Conservation (phyloP, 768 basidiomycete species). For the Gyrodon lividus region DNA sequence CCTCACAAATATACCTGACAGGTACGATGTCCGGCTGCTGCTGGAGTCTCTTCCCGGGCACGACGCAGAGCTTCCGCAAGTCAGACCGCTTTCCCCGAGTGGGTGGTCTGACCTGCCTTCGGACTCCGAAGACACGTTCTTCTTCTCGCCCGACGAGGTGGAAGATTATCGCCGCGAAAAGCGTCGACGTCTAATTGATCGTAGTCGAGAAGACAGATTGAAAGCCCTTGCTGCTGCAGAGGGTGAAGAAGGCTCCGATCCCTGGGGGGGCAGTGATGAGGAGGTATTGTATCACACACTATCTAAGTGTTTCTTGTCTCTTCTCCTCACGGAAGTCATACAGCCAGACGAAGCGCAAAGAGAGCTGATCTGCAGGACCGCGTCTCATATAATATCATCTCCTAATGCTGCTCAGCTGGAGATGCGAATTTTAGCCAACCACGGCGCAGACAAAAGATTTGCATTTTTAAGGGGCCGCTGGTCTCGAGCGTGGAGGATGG, state of each 20-base stretch:
- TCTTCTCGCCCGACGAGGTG: slow-evolving; percentile 64
- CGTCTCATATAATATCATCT: slow-evolving; percentile 62
- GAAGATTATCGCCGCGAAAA: slow-evolving; percentile 69
- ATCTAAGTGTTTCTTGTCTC: neutral
- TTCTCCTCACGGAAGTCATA: neutral
- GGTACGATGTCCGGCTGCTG: slow-evolving; percentile 80
- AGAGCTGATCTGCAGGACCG: slow-evolving; percentile 75
- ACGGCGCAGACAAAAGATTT: slow-evolving; percentile 76
- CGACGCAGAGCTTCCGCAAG: neutral
- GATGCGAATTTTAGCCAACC: slow-evolving; percentile 85
- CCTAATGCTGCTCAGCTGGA: slow-evolving; percentile 81
- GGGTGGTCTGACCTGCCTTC: slow-evolving; percentile 88
- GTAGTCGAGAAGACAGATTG: slow-evolving; percentile 62
- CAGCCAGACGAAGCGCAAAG: slow-evolving; percentile 61
- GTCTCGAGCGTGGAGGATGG: slow-evolving; percentile 58
- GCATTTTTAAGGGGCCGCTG: slow-evolving; percentile 80
- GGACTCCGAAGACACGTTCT: slow-evolving; percentile 83
- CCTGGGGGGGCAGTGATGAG: slow-evolving; percentile 70
- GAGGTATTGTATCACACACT: slow-evolving; percentile 44
- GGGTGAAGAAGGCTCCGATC: slow-evolving; percentile 41
- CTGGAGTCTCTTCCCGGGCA: slow-evolving; percentile 48
- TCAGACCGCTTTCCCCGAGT: slow-evolving; percentile 43
- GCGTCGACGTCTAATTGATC: slow-evolving; percentile 59
- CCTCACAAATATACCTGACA: slow-evolving; percentile 34
- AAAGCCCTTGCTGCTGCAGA: slow-evolving; percentile 50